Conservation (phyloP, 2,329 filamentous ascomycete species). For the Diaporthe vaccinii region DNA sequence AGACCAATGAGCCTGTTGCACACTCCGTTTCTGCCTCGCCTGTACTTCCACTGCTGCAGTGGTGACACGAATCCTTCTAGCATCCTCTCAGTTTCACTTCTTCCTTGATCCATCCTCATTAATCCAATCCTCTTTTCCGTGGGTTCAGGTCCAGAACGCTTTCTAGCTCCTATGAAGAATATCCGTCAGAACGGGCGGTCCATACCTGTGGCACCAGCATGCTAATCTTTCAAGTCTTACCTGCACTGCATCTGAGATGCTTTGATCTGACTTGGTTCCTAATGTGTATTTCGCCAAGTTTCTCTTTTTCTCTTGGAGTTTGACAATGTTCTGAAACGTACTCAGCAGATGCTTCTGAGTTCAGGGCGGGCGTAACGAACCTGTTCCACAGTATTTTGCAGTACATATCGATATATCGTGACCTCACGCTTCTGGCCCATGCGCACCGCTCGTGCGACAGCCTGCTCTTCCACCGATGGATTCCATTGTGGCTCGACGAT, state of each 20-base stretch:
- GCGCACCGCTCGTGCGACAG: conserved; percentile 62
- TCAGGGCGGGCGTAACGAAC: conserved; percentile 46
- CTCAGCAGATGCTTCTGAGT: not conserved
- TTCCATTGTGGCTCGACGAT: conserved; percentile 70
- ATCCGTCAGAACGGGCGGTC: not conserved
- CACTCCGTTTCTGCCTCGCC: too few species aligned
- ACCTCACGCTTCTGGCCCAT: conserved; percentile 61
- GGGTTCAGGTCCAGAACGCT: not conserved
- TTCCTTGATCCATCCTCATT: not conserved
- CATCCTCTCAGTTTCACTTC: too few species aligned
- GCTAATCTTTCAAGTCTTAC: not conserved
- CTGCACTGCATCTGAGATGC: conserved; percentile 7
- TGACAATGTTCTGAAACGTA: not conserved
- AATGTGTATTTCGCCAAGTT: not conserved
- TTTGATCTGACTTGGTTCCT: not conserved
- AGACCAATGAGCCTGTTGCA: too few species aligned
- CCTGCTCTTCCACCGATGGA: conserved; percentile 65
- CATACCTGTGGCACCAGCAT: not conserved
- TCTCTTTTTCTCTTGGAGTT: conserved; percentile 22
- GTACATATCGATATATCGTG: conserved; percentile 59
- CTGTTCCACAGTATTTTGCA: conserved; percentile 58
- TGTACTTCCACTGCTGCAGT: too few species aligned
- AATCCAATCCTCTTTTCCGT: not conserved
- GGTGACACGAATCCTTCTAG: too few species aligned
- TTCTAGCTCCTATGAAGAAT: not conserved